These are phyloP conservation scores for Delphinella strobiligena DNA, from an alignment of 2,329 filamentous ascomycete genomes.

Conservation along the genomic window DNA sequence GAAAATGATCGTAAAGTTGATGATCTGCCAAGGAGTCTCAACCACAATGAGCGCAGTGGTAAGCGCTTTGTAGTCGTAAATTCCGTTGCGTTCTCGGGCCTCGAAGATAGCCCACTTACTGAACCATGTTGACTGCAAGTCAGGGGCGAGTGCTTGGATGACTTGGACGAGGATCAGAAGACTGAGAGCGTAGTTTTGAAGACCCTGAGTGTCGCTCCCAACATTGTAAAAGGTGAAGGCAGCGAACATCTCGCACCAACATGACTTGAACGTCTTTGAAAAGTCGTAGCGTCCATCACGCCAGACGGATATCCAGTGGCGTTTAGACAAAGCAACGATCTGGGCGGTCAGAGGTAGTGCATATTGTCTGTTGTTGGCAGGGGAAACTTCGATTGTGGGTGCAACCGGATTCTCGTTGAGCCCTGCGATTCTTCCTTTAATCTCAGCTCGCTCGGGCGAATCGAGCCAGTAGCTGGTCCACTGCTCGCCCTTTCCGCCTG, in stretches of 20 bases:
- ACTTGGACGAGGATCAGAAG: conserved; percentile 6
- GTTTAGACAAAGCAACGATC: conserved; percentile 3
- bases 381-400: background rate
- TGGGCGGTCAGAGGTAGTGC: conserved; percentile 4
- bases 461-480: conserved; percentile 34
- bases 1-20: conserved; percentile 50
- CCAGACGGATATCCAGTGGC: conserved; percentile 6
- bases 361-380: conserved; percentile 1
- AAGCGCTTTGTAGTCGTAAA: conserved; percentile 59
- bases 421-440: conserved; percentile 19
- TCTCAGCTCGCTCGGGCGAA: conserved; percentile 29
- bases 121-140: conserved; percentile 34
- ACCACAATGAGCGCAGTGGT: conserved; percentile 55
- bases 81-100: conserved; percentile 40
- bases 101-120: conserved; percentile 44
- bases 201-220: conserved; percentile 15
- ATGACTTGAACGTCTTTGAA: conserved; percentile 16
- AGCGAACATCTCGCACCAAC: conserved; percentile 42
- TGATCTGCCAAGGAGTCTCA: conserved; percentile 51
- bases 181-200: conserved; percentile 15
- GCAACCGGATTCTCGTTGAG: conserved; percentile 1
- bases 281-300: conserved; percentile 7
- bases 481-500: conserved; percentile 31
- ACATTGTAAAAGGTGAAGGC: conserved; percentile 31
- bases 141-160: conserved; percentile 1